Evolutionary conservation across 768 basidiomycete genomes (phyloP), one percentile per base, ranked within the genome.

Genomic region (Boletellus emodensis): DNA sequence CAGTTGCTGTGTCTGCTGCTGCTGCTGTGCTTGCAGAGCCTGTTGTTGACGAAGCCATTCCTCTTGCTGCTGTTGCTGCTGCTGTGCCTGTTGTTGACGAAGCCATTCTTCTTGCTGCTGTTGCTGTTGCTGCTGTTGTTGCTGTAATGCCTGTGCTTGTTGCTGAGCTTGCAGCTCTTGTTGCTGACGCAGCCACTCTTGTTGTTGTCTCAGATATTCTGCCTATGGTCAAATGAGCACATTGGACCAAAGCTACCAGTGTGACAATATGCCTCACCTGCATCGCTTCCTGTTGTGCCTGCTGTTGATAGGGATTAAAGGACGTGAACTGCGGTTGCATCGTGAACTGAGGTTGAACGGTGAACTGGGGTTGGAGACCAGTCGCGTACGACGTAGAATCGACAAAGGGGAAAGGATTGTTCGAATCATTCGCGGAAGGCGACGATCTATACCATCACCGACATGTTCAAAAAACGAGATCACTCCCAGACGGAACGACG

Each of bases 291-390:
- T 94, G 92, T 60, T 94, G 88, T 41, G 87, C 82, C 64, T 94
- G 94, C 65, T 94, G 92, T 62, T 91, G 89, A 56, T 91, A 93
- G 0, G 90, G 90, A 67, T 98, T 98, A 77, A 92, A 97, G 1
- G 89, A 84, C 8, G 90, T 93, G 66, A 88, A 90, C 60, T 94
- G 93, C 0, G 89, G 88, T 57, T 87, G 87, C 40, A 92, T 61
- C 12, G 77, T 71, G 5, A 75, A 84, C 58, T 93, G 92, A 3
- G 88, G 86, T 62, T 90, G 89, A 26, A 91, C 22, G 1, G 87
- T 88, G 62, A 78, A 84, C 59, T 93, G 92, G 2, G 89, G 80
- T 52, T 82, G 81, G 24, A 84, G 70, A 10, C 81, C 80, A 28
- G 75, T 73, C 18, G 80, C 71, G 52, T 79, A 81, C 15, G 81